These are phyloP conservation scores for Juncus effusus DNA, from an alignment of 176 grass and related monocot species.

Conservation along the genomic window DNA sequence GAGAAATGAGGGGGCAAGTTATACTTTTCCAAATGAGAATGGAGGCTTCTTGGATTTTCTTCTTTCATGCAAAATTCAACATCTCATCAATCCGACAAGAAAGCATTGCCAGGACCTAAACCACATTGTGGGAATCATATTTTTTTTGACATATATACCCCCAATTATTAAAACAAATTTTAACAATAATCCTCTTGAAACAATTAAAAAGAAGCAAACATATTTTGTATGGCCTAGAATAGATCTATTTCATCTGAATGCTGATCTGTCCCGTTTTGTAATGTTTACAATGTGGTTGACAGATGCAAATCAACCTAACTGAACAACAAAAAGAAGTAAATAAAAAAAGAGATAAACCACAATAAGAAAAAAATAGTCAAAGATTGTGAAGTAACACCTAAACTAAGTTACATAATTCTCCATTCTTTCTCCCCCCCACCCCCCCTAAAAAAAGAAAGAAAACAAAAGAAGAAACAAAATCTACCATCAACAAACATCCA, in stretches of 20 bases:
- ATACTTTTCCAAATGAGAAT: neutral
- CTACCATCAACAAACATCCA: neutral
- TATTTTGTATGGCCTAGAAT: no score
- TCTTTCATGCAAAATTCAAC: neutral
- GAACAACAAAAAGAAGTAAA: no score
- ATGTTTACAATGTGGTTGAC: no score
- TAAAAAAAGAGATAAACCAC: no score
- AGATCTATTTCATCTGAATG: no score
- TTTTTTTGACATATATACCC: no score
- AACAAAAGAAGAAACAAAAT: conserved; percentile 2
- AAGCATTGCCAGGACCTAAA: conserved; percentile 1
- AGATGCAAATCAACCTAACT: no score
- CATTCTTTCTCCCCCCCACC: neutral
- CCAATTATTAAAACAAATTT: no score
- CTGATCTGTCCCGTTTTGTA: no score
- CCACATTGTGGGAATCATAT: neutral
- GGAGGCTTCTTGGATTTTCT: conserved; percentile 10
- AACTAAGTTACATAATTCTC: conserved; percentile 26
- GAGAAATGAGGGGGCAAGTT: no score
- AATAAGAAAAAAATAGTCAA: conserved; percentile 5
- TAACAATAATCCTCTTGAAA: no score
- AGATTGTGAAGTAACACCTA: conserved; percentile 21
- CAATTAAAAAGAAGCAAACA: no score
- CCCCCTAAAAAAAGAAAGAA: conserved; percentile 10
- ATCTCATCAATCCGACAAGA: conserved; percentile 9